phyloP scores from a whole-genome alignment of 352 stramenopile species.

The Pythium biforme region DNA sequence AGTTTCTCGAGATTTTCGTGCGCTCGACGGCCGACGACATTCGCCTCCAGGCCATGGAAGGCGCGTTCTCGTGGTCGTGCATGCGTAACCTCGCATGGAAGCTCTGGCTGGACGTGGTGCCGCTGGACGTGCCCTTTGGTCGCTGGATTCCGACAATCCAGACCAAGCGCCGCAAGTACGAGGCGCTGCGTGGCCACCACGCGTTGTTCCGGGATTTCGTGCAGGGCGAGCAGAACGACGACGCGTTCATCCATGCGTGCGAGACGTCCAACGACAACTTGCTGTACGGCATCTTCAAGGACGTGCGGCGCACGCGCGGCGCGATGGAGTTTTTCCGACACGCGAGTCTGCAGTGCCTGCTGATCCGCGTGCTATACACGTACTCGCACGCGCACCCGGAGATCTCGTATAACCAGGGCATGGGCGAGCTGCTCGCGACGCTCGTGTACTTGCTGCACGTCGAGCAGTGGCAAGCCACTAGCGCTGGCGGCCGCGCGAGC shows the following conservation, averaged over 20 bases:
- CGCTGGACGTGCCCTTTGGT: conserved; percentile 40
- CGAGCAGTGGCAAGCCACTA: conserved; percentile 50
- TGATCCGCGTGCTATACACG: conserved; percentile 69
- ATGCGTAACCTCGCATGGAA: conserved; percentile 73
- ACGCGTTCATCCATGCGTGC: conserved; percentile 52
- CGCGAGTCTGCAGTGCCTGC: conserved; percentile 41
- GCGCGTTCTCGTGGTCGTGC: conserved; percentile 67
- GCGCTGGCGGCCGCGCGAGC: neutral
- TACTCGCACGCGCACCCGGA: conserved; percentile 64
- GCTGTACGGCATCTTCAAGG: conserved; percentile 71
- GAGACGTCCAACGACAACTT: conserved; percentile 50
- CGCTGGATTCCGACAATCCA: conserved; percentile 38
- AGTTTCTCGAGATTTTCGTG: conserved; percentile 77
- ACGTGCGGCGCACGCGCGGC: conserved; percentile 61
- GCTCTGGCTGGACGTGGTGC: conserved; percentile 64
- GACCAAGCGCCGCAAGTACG: conserved; percentile 50
- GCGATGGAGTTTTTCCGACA: conserved; percentile 63
- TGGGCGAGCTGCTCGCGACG: conserved; percentile 73
- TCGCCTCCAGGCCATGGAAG: conserved; percentile 51
- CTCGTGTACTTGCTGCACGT: conserved; percentile 70
- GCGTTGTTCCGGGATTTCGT: conserved; percentile 35
- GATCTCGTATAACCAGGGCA: conserved; percentile 78
- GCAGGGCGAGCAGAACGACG: conserved; percentile 29
- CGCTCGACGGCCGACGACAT: conserved; percentile 49
- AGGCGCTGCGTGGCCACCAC: conserved; percentile 31